These are phyloP conservation scores for Xylaria multiplex DNA, from an alignment of 2,329 filamentous ascomycete species.

Conservation along the genomic window DNA sequence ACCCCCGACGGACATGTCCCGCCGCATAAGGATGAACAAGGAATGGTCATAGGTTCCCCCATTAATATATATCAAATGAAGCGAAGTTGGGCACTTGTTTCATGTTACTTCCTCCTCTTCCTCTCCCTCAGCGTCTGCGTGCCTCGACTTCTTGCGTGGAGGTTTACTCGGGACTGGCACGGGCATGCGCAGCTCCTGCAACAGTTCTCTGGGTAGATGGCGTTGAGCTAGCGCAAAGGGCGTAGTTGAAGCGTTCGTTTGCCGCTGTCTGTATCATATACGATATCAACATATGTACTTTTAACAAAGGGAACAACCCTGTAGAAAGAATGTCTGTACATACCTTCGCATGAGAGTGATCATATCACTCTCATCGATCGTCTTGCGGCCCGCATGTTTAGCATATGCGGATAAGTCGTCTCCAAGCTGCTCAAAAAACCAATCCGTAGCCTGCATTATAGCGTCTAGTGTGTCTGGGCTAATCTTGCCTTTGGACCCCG, in stretches of 20 bases:
- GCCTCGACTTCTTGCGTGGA: slow-evolving; percentile 52
- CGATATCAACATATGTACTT: slow-evolving; percentile 38
- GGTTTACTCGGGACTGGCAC: slow-evolving; percentile 63
- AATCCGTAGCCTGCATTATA: slow-evolving; percentile 83
- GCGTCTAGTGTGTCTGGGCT: slow-evolving; percentile 77
- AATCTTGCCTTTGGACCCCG: slow-evolving; percentile 74
- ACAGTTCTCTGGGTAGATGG: slow-evolving; percentile 81
- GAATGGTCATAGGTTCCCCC: slow-evolving; percentile 67
- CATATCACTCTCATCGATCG: slow-evolving; percentile 86
- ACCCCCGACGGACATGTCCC: slow-evolving; percentile 76
- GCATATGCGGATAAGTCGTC: slow-evolving; percentile 84
- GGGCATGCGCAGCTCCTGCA: slow-evolving; percentile 83
- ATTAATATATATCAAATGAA: slow-evolving; percentile 20
- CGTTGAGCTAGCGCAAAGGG: slow-evolving; percentile 87
- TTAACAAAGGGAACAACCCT: slow-evolving; percentile 19
- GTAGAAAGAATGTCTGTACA: slow-evolving; percentile 48
- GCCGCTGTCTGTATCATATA: slow-evolving; percentile 73
- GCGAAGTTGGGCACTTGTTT: slow-evolving; percentile 28
- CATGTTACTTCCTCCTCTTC: slow-evolving; percentile 52
- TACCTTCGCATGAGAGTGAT: slow-evolving; percentile 85
- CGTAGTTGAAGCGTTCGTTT: slow-evolving; percentile 75
- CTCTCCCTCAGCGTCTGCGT: slow-evolving; percentile 56
- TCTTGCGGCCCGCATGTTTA: slow-evolving; percentile 82
- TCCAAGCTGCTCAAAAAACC: slow-evolving; percentile 90
- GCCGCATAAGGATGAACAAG: slow-evolving; percentile 79